These are phyloP conservation scores for Mitragyna speciosa DNA, from an alignment of 257 asterid species.

Conservation along the genomic window DNA sequence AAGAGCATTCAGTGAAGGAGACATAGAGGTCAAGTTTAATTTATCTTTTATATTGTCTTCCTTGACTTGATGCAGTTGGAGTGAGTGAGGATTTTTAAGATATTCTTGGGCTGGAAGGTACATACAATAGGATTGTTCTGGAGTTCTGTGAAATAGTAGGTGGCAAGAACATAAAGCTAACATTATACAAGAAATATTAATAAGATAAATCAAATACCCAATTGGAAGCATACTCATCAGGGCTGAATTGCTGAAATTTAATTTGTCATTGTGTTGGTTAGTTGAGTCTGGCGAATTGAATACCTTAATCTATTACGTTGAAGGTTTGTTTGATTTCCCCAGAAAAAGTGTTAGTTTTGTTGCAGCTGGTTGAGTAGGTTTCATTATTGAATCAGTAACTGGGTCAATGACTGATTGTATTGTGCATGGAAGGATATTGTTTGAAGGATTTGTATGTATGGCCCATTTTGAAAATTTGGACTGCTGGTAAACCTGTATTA, in stretches of 20 bases:
- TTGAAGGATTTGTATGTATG: background rate
- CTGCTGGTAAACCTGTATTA: background rate
- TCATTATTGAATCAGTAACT: background rate
- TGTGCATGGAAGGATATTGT: background rate
- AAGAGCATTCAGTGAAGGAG: slow-evolving; percentile 92
- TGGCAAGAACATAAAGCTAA: too few relatives aligned
- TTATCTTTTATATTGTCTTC: slow-evolving; percentile 19
- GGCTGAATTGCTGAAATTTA: background rate
- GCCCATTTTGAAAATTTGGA: too few relatives aligned
- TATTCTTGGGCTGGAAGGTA: slow-evolving; percentile 6
- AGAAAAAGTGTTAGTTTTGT: background rate
- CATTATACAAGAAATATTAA: too few relatives aligned
- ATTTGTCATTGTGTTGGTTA: background rate
- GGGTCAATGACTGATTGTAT: background rate
- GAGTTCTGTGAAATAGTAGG: background rate
- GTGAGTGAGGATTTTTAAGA: slow-evolving; percentile 2
- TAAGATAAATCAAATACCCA: background rate
- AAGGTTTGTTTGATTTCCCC: too few relatives aligned
- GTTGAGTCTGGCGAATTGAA: background rate
- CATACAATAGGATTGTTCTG: background rate
- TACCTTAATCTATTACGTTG: background rate
- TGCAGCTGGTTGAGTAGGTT: background rate
- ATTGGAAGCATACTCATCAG: background rate
- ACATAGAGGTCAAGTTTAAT: slow-evolving; percentile 66
- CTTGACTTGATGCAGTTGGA: background rate